Evolutionary conservation across 2,329 filamentous ascomycete genomes (phyloP), one percentile per base, ranked within the genome.

Genomic region (Fusarium tanahbumbuense): DNA sequence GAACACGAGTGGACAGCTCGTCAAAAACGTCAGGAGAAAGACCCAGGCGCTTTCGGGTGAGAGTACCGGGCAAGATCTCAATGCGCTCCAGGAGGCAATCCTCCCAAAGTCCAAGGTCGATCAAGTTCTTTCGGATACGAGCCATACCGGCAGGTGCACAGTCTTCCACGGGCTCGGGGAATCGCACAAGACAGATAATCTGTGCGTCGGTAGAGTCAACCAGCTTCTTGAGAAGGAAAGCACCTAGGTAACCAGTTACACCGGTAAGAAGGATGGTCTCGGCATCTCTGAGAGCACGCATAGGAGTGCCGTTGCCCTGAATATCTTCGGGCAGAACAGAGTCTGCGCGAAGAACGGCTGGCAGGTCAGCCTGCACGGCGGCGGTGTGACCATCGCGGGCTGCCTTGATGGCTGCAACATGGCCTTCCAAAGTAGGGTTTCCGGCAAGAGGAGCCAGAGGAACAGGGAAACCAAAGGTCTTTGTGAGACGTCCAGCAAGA

Each of bases 11-110:
- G 2, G 89, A 89, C 10, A 94, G 83, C 28, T 89, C 84, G 25
- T 90, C 85, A 71, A 93, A 94, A 0, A 82, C 84, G 15, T 91
- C 87, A 0, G 87, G 85, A 0, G 89, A 84, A 22, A 94, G 85
- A 55, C 92, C 92, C 18, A 95, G 85, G 2, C 88, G 86, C 74
- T 88, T 89, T 37, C 89, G 85, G 8, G 91, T 88, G 45, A 95
- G 77, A 76, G 94, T 93, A 45, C 91, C 92, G 0, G 91, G 89
- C 11, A 94, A 80, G 34, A 94, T 88, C 74, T 93, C 90, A 54
- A 94, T 89, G 11, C 92, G 90, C 75, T 94, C 92, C 77, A 94
- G 89, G 73, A 94, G 90, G 0, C 87, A 88, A 75, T 94, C 92
- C 55, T 88, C 85, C 92, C 92, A 95, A 3, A 94, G 82, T 3